These are phyloP conservation scores for Ogataea corticis DNA, from an alignment of 805 yeast genomes.

Conservation along the genomic window DNA sequence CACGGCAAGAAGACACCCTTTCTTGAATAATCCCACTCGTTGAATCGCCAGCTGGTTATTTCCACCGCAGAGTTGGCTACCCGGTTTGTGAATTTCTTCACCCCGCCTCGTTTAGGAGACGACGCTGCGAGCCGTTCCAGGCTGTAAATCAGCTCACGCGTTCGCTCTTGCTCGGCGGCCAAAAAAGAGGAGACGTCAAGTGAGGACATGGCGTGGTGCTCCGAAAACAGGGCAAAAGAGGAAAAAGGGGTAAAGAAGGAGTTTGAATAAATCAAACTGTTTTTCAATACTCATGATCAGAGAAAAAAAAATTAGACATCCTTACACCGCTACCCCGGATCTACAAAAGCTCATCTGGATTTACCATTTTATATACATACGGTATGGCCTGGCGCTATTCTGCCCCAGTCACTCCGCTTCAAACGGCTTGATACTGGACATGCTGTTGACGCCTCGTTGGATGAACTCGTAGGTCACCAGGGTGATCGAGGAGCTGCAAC, in stretches of 20 bases:
- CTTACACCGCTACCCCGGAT: neutral
- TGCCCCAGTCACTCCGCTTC: conserved; percentile 19
- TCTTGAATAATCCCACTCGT: conserved; percentile 83
- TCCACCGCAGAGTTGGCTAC: conserved; percentile 23
- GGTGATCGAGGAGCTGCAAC: conserved; percentile 70
- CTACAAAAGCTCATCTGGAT: neutral
- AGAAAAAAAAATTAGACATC: conserved; percentile 4
- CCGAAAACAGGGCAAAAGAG: neutral
- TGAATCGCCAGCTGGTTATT: conserved; percentile 69
- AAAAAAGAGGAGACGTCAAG: conserved; percentile 1
- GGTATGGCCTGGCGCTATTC: too few relatives aligned
- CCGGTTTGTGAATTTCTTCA: conserved; percentile 24
- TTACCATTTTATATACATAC: too few relatives aligned
- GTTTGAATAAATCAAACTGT: too few relatives aligned
- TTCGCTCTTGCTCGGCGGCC: conserved; percentile 4
- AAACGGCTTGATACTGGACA: conserved; percentile 32
- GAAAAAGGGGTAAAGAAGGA: neutral
- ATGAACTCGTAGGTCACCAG: conserved; percentile 61
- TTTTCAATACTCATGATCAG: neutral
- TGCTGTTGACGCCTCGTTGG: conserved; percentile 42
- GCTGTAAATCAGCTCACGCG: conserved; percentile 12
- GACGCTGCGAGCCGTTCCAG: conserved; percentile 16
- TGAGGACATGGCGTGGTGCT: neutral
- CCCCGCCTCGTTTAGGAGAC: conserved; percentile 26
- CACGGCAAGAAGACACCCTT: conserved; percentile 59